Evolutionary conservation across 768 basidiomycete genomes (phyloP), one percentile per base, ranked within the genome.

Genomic region (Trametes gibbosa): DNA sequence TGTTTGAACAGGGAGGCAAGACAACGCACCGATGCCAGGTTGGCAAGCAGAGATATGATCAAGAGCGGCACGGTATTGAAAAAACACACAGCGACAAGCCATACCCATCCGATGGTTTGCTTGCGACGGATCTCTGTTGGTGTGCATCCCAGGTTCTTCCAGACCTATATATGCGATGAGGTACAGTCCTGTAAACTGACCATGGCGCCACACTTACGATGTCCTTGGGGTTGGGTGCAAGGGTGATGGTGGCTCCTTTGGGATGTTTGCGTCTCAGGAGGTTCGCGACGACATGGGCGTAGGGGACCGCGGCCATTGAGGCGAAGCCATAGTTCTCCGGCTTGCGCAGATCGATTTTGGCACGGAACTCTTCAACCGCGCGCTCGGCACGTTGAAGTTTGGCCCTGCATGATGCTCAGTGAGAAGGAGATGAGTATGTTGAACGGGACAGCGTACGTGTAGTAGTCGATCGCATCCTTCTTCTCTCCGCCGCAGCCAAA

Each of bases 11-110:
- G 34, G 9, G n/a, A 6, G 3, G 17, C 10, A 17, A 19, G 23
- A 40, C n/a, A 65, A 69, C 87, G 53, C 66, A 93, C 89, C 39
- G 87, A 81, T 50, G 87, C 81, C 77, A 99, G 79, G 75, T 99
- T 98, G 65, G 97, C 94, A 50, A 97, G 77, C 62, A 93, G 77
- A 13, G 96, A 95, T 63, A 98, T 94, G 63, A 92, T 77, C 69
- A 95, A 83, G 17, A 99, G 77, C 19, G 97, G 97, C 10, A 96
- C 77, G 35, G 95, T 98, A 77, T 99, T 95, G 78, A 98, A 84
- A 77, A 94, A 95, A 73, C 93, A 95, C 48, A 98, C 84, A 29
- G 84, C 66, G 21, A 80, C 76, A 53, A 99, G 81, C 73, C 89
- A 81, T 37, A 89, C 59, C 73, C 92, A 90, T n/a, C 97, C 96